A percentile compares a stretch with the other conserved stretches of the same genome.
These are phyloP conservation scores for Phialophora tarda DNA, from an alignment of 2,329 filamentous ascomycete genomes.

Conservation along the genomic window DNA sequence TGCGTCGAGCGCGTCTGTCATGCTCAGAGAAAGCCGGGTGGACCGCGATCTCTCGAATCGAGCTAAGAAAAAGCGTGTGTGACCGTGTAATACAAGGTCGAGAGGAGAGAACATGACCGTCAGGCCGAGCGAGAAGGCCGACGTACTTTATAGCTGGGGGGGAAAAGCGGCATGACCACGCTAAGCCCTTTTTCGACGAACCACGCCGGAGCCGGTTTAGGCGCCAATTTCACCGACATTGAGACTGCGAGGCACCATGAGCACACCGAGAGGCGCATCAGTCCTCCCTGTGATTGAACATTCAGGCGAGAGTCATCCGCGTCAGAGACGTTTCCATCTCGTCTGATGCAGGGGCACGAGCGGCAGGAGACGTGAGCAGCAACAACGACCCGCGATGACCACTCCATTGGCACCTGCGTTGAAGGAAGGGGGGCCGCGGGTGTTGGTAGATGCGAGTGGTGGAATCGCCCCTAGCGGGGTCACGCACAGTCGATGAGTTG, in stretches of 20 bases:
- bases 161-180: too few species aligned
- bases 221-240: too few species aligned
- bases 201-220: too few species aligned
- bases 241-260: neutral
- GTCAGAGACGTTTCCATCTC: slow-evolving; percentile 1
- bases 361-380: neutral
- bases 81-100: too few species aligned
- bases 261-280: neutral
- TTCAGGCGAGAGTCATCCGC: slow-evolving; percentile 5
- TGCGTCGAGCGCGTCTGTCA: too few species aligned
- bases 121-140: too few species aligned
- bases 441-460: neutral
- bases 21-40: too few species aligned
- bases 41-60: too few species aligned
- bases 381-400: slow-evolving; percentile 5
- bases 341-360: slow-evolving; percentile 5
- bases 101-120: too few species aligned
- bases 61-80: too few species aligned
- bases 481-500: neutral
- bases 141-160: too few species aligned
- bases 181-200: too few species aligned
- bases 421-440: neutral
- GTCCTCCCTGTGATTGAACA: slow-evolving; percentile 5
- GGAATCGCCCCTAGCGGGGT: neutral
- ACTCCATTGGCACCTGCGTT: neutral